phyloP scores from a whole-genome alignment of 169 alveolate genomes.

The Cryptosporidium meleagridis region DNA sequence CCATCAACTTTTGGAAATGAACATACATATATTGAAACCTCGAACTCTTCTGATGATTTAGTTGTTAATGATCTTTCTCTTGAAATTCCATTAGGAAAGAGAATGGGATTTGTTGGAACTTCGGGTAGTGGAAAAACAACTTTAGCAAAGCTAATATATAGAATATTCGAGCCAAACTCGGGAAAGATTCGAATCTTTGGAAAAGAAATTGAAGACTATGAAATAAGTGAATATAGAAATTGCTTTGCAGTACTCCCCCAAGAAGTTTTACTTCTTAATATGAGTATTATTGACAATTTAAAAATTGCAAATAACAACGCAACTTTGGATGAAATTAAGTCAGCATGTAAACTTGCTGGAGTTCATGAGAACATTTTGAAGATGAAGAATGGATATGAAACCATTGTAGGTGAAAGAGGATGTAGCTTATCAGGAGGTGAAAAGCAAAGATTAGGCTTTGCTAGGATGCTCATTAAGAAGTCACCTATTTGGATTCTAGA shows the following conservation, averaged over 20 bases:
- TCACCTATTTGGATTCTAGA: constrained; percentile 87
- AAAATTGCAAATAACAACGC: constrained; percentile 89
- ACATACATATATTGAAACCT: constrained; percentile 26
- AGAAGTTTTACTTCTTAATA: constrained; percentile 91
- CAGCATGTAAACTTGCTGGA: constrained; percentile 90
- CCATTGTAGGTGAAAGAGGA: constrained; percentile 97
- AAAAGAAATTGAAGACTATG: constrained; percentile 85
- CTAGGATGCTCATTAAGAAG: constrained; percentile 86
- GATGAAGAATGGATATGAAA: constrained; percentile 87
- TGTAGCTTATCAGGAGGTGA: constrained; percentile 98
- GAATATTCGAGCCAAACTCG: constrained; percentile 89
- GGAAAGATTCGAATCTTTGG: constrained; percentile 90
- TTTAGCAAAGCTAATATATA: constrained; percentile 89
- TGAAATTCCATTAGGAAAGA: constrained; percentile 81
- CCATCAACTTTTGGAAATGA: constrained; percentile 27
- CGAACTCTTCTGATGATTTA: background rate
- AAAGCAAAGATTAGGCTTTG: constrained; percentile 93
- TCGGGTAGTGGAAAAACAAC: constrained; percentile 97
- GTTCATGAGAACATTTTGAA: constrained; percentile 85
- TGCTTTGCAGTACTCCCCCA: constrained; percentile 89
- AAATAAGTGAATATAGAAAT: constrained; percentile 81
- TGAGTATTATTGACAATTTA: constrained; percentile 89
- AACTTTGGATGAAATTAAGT: constrained; percentile 82
- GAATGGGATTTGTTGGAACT: constrained; percentile 89
- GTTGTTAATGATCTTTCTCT: constrained; percentile 76